Base-by-base conservation (phyloP, 2,329 filamentous ascomycete genomes). In the Taxawa tesnikishii region DNA sequence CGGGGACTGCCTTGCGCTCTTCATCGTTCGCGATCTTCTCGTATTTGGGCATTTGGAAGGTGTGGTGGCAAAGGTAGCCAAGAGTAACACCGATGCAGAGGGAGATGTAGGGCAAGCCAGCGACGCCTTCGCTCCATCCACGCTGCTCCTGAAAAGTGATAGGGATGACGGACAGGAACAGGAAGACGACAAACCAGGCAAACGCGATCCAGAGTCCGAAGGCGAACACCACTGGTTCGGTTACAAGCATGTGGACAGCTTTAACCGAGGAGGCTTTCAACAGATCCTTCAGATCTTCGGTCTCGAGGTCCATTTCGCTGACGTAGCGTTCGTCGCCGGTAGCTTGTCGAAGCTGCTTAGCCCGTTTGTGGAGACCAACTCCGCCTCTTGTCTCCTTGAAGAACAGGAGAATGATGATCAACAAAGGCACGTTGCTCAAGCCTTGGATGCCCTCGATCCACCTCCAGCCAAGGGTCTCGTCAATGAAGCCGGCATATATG, bases 371-470 rank as follows among this genome's bases (percentile, higher is more conserved):
- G 6, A 69, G 54, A n/a, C 53, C 48, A 1, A 62, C 60, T 33
- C 60, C 57, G 28, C 62, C 62, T n/a, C 62, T 58, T 11, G 63
- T 67, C 37, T 66, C 62, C 3, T 50, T 51, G 30, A 67, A 60
- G 48, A 57, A 59, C 40, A 62, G 30, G 33, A 59, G 51, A 39
- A 67, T 55, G 33, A 55, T 39, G 38, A 66, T 54, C 11, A 59
- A 47, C 5, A 68, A 59, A 4, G 64, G 65, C 18, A 68, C 55
- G 44, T 68, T 68, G 42, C 60, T 58, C 4, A 70, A 44, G 6
- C 65, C 65, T 41, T 69, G 65, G 26, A 69, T 62, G 31, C 65
- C 66, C 45, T 69, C 56, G n/a, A 68, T 59, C 66, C 66, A 70
- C 33, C 66, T 53, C 66, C 66, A 69, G 33, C 65, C 64, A 14